phyloP scores from a whole-genome alignment of 177 flowering plant genomes.

The Vitis hybrid region DNA sequence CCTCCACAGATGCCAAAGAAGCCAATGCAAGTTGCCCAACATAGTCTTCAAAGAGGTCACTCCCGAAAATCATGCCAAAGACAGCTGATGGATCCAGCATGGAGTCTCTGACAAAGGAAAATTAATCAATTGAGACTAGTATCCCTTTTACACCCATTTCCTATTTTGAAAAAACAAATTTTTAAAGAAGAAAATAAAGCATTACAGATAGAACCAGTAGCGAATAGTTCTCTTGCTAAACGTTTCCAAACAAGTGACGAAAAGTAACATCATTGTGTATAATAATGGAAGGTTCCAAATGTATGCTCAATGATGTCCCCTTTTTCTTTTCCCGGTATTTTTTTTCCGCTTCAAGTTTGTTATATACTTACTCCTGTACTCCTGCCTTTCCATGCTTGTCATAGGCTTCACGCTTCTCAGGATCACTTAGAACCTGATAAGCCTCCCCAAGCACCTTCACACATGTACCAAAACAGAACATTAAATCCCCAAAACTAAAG shows the following conservation, averaged over 20 bases:
- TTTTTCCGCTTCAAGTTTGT: neutral
- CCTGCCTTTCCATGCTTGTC: conserved; percentile 80
- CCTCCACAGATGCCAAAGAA: conserved; percentile 55
- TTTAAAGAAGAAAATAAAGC: neutral
- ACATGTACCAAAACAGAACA: conserved; percentile 5
- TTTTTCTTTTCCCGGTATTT: too few species aligned
- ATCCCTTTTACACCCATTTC: neutral
- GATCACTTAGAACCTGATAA: conserved; percentile 90
- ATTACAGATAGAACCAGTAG: too few species aligned
- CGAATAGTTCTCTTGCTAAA: too few species aligned
- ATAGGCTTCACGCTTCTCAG: conserved; percentile 83
- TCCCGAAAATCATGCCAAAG: conserved; percentile 95
- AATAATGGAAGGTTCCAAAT: neutral
- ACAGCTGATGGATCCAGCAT: conserved; percentile 87
- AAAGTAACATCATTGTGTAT: neutral
- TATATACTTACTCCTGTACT: conserved; percentile 56
- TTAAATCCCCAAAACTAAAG: conserved; percentile 3
- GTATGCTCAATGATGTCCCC: neutral
- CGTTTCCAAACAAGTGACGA: neutral
- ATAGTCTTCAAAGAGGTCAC: conserved; percentile 91
- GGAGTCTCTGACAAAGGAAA: conserved; percentile 51
- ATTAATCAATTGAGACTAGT: neutral
- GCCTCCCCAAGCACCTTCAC: conserved; percentile 87
- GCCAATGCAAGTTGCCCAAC: conserved; percentile 87
- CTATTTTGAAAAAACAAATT: neutral